Conservation (phyloP, 2,329 filamentous ascomycete species). For the Nothopassalora personata region DNA sequence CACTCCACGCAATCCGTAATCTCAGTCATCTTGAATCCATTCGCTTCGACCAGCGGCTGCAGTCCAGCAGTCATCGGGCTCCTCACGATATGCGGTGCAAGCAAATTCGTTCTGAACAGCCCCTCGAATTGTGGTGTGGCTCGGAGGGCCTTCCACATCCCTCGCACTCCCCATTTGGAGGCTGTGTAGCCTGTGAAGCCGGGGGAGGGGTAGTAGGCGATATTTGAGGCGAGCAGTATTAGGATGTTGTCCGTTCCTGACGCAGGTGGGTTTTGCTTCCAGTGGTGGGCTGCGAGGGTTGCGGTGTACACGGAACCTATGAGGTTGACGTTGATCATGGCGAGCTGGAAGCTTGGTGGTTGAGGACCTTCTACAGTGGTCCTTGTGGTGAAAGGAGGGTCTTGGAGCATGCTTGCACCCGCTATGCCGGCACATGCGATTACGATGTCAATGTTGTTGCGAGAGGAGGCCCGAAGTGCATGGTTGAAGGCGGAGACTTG, state of each 20-base stretch:
- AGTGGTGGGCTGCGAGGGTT: conserved; percentile 9
- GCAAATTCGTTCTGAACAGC: conserved; percentile 5
- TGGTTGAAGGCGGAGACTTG: conserved; percentile 31
- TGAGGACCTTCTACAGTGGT: not conserved
- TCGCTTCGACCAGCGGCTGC: conserved; percentile 9
- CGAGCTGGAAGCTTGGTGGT: not conserved
- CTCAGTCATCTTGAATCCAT: conserved; percentile 6
- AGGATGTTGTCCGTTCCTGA: conserved; percentile 1
- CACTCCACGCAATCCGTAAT: conserved; percentile 6
- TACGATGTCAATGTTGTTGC: conserved; percentile 28
- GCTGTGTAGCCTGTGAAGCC: conserved; percentile 7
- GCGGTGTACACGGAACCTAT: conserved; percentile 9
- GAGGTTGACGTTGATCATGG: conserved; percentile 12
- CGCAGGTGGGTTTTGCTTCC: not conserved
- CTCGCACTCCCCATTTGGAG: conserved; percentile 8
- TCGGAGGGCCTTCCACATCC: conserved; percentile 7
- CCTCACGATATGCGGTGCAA: conserved; percentile 10
- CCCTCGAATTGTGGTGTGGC: not conserved
- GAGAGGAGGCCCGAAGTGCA: conserved; percentile 22
- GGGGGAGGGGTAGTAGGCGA: conserved; percentile 5
- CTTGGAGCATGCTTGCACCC: conserved; percentile 5
- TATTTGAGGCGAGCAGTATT: conserved; percentile 7
- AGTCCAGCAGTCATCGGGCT: conserved; percentile 8
- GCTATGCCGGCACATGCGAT: conserved; percentile 26
- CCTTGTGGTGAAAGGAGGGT: not conserved